A percentile compares a stretch with the other conserved stretches of the same genome.
phyloP scores from a whole-genome alignment of 176 grass and related monocot species.

The Puya raimondii region DNA sequence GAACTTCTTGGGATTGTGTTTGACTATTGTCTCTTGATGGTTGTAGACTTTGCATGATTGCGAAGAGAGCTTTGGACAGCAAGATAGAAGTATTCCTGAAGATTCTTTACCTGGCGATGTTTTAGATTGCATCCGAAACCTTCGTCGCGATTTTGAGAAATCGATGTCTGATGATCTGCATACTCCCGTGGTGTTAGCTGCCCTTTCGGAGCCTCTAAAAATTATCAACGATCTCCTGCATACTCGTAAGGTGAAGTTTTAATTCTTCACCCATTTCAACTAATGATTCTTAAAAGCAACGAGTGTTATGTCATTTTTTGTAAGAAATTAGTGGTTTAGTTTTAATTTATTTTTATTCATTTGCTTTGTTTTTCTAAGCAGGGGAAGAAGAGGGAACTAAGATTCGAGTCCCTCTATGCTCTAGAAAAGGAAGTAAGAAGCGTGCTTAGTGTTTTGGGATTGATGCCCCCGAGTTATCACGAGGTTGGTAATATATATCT shows the following conservation, averaged over 20 bases:
- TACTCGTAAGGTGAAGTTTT: conserved; percentile 63
- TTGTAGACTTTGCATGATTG: conserved; percentile 62
- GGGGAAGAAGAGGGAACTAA: conserved; percentile 69
- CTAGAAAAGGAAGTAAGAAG: conserved; percentile 50
- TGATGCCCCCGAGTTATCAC: conserved; percentile 56
- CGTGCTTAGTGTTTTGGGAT: conserved; percentile 57
- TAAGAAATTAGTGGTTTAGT: not conserved
- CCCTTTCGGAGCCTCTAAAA: conserved; percentile 74
- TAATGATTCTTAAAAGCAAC: too few species aligned
- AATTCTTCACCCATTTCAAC: not conserved
- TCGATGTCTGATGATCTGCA: conserved; percentile 91
- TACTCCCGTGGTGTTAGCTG: conserved; percentile 60
- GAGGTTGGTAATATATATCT: conserved; percentile 45
- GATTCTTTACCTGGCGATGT: conserved; percentile 47
- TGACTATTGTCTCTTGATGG: conserved; percentile 7
- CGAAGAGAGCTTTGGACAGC: conserved; percentile 42
- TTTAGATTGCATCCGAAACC: conserved; percentile 45
- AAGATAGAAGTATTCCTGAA: conserved; percentile 17
- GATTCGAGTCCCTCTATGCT: conserved; percentile 52
- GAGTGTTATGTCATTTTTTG: too few species aligned
- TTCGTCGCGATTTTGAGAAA: conserved; percentile 54
- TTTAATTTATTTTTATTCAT: conserved; percentile 22
- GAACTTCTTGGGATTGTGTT: not conserved
- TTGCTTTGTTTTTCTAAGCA: conserved; percentile 20
- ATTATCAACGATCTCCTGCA: conserved; percentile 79